Evolutionary conservation across 2,329 filamentous ascomycete species (phyloP), one percentile per base, ranked within the genome.

Genomic region (Dactylellina sp.): DNA sequence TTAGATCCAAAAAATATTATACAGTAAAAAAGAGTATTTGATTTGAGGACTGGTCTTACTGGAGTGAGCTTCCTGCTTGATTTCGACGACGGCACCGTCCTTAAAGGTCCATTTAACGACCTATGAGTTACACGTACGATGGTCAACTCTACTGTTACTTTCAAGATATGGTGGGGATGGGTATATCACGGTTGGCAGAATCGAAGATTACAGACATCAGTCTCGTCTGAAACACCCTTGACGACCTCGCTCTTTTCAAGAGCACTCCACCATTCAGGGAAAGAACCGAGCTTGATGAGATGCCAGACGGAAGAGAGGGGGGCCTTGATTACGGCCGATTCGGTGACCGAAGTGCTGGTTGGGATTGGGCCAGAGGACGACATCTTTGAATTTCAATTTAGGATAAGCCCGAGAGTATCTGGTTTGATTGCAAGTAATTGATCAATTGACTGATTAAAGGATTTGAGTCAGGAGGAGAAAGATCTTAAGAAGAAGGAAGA

Each of bases 31-130:
- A n/a, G n/a, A n/a, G n/a, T n/a, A n/a, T n/a, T n/a, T n/a, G n/a
- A n/a, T n/a, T n/a, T n/a, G n/a, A n/a, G n/a, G n/a, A n/a, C n/a
- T n/a, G n/a, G n/a, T n/a, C n/a, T 37, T 75, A 39, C 89, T 88
- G 76, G 87, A 89, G 82, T 91, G 89, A 83, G 90, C 89, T 82
- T 91, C 89, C 83, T 89, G 88, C 86, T 91, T 91, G 77, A 91
- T 87, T 80, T 91, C 88, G 18, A 90, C 82, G 63, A 86, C 85
- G 25, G 86, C 87, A 55, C 88, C 88, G 78, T 91, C 89, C 80
- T 88, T 87, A 84, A 91, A 91, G 18, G 84, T 86, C 89, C 89
- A 91, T 80, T 86, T 85, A 78, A 90, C 85, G 22, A 72, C 46
- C 68, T 72, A 11, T 7, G 22, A 55, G 37, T 16, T 20, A 55